Evolutionary conservation across 257 asterid species (phyloP), one percentile per base, ranked within the genome.

Genomic region (Solanum clarkiae): DNA sequence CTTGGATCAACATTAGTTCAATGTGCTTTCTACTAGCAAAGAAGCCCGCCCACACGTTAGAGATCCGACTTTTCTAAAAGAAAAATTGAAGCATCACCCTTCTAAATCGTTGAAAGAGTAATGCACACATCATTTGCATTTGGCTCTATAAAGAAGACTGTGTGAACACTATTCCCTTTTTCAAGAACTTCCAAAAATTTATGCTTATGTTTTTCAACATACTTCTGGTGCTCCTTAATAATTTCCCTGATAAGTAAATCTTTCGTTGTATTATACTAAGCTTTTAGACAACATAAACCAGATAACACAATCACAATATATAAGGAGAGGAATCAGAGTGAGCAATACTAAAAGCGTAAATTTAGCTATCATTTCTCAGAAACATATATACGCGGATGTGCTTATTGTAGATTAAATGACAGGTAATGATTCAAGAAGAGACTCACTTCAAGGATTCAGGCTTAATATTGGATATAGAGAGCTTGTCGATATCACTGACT

Each of bases 401-500:
- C 40, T 75, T 49, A 75, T 49, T 22, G 44, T 65, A 81, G 54
- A 81, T 63, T 65, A 83, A 17, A 24, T 17, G 80, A n/a, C 18
- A 70, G 65, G 59, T 16, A 83, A 29, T 47, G 18, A 63, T 63
- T 63, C 63, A 82, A 69, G 65, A 49, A 32, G 63, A 80, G 20
- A 89, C 98, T 92, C 92, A 95, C 98, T 94, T 95, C 75, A 89
- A 66, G 26, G 99, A 97, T 86, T 91, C 60, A 55, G 98, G 93
- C 60, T 88, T 92, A 81, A 97, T 94, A 90, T 97, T 97, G 59
- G 99, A 97, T 91, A 97, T 91, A 0, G 99, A 97, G 84, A 97
- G 98, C 92, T 94, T 97, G 91, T 97, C 99, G n/a, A 97, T 93
- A 92, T 97, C 88, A 68, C 92, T 93, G 85, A 92, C 94, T 45